Evolutionary conservation across 2,329 filamentous ascomycete species (phyloP).

Genomic region (Cladosporium sp.): DNA sequence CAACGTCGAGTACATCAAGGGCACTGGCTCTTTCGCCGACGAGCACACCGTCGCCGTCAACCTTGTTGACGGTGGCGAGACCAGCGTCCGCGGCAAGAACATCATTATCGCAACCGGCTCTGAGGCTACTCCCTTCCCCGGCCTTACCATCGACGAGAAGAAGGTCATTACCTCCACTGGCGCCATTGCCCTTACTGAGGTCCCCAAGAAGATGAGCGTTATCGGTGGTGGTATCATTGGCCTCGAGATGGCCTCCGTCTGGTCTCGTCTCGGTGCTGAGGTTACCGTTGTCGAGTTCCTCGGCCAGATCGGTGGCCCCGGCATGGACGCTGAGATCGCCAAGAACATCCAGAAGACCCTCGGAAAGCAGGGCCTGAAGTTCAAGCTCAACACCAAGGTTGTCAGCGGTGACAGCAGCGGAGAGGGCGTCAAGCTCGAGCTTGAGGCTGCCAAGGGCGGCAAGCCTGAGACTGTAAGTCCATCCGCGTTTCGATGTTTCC

Average conservation of each 20-base stretch:
- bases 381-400: slow-evolving; percentile 98
- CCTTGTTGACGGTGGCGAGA: slow-evolving; percentile 88
- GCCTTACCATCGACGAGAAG: slow-evolving; percentile 95
- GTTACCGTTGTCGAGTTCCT: slow-evolving; percentile 98
- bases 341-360: slow-evolving; percentile 92
- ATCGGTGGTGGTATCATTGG: slow-evolving; percentile 99
- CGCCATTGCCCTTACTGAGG: slow-evolving; percentile 82
- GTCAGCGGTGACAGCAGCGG: slow-evolving; percentile 77
- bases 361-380: slow-evolving; percentile 94
- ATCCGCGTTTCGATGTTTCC: not conserved
- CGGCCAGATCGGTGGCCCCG: slow-evolving; percentile 92
- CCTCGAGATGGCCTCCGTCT: slow-evolving; percentile 96
- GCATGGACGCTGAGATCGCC: slow-evolving; percentile 93
- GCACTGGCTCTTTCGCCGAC: slow-evolving; percentile 71
- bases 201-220: slow-evolving; percentile 95
- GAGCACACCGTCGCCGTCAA: slow-evolving; percentile 91
- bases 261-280: slow-evolving; percentile 89
- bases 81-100: slow-evolving; percentile 86
- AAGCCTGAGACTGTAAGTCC: slow-evolving; percentile 81
- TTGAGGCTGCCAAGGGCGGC: slow-evolving; percentile 93
- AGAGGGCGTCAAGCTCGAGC: slow-evolving; percentile 75
- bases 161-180: slow-evolving; percentile 95
- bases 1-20: slow-evolving; percentile 96
- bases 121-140: slow-evolving; percentile 94
- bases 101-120: slow-evolving; percentile 96